phyloP scores from a whole-genome alignment of 495 filamentous ascomycete species.

The Tuber magnatum region DNA sequence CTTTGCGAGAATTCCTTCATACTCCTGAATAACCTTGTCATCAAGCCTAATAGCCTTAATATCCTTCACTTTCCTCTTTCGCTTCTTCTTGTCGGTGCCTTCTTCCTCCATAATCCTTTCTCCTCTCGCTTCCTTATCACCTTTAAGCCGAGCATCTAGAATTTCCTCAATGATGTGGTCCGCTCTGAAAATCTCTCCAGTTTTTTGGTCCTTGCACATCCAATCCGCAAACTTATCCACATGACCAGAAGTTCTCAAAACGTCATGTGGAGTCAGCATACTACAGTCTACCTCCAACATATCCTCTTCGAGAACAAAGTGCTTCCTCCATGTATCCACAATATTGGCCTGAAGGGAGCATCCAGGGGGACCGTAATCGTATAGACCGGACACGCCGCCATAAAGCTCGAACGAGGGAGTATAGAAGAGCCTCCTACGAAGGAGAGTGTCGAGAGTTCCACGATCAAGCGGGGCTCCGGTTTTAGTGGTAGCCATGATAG shows the following conservation, averaged over 20 bases:
- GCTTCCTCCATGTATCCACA: constrained; percentile 85
- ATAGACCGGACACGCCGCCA: constrained; percentile 75
- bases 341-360: constrained; percentile 77
- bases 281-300: constrained; percentile 87
- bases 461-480: constrained; percentile 86
- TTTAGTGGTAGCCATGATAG: constrained; percentile 62
- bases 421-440: constrained; percentile 84
- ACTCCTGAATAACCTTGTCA: constrained; percentile 61
- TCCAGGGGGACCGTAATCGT: constrained; percentile 77
- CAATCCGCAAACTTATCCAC: constrained; percentile 97
- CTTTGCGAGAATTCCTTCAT: constrained; percentile 62
- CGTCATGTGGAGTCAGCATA: constrained; percentile 76
- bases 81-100: constrained; percentile 50
- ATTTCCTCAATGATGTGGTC: constrained; percentile 95
- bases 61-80: constrained; percentile 54
- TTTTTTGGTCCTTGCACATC: constrained; percentile 99
- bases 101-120: constrained; percentile 62
- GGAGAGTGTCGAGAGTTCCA: constrained; percentile 66
- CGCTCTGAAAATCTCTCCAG: constrained; percentile 89
- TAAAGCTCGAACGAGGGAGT: constrained; percentile 94
- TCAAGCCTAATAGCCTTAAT: constrained; percentile 57
- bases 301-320: constrained; percentile 81
- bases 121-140: constrained; percentile 69
- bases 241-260: constrained; percentile 92
- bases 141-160: constrained; percentile 73